These are phyloP conservation scores for Hyaloscypha hepaticicola DNA, from an alignment of 495 filamentous ascomycete genomes.

Conservation along the genomic window DNA sequence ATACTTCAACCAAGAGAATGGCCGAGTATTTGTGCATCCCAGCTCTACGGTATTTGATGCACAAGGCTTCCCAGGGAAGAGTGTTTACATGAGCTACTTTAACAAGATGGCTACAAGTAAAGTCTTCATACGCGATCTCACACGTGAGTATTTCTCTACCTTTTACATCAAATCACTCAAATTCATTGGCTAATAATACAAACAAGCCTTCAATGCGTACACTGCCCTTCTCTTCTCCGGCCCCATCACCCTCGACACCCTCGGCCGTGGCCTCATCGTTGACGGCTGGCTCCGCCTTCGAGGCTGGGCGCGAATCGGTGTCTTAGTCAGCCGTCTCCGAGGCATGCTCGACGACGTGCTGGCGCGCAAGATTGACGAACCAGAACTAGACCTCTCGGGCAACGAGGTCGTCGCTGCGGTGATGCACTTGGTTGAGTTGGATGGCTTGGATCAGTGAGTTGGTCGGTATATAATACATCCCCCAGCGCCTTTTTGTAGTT, in stretches of 20 bases:
- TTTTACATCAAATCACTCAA: conserved; percentile 8
- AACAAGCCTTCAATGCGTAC: conserved; percentile 82
- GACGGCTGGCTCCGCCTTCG: conserved; percentile 90
- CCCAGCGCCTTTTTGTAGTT: too few species aligned
- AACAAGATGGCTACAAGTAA: conserved; percentile 88
- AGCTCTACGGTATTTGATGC: conserved; percentile 80
- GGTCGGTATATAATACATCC: too few species aligned
- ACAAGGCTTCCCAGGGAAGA: conserved; percentile 66
- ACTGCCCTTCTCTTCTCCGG: conserved; percentile 89
- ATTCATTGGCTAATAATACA: conserved; percentile 23
- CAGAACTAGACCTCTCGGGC: conserved; percentile 53
- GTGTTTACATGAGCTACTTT: conserved; percentile 80
- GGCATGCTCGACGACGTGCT: conserved; percentile 85
- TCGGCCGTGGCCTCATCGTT: conserved; percentile 83
- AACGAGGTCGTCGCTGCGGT: conserved; percentile 74
- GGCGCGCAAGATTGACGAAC: conserved; percentile 74
- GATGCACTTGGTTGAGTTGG: conserved; percentile 76
- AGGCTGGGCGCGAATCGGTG: conserved; percentile 94
- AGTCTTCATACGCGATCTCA: conserved; percentile 82
- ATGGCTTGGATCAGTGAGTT: conserved; percentile 71
- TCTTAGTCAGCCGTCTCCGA: conserved; percentile 78
- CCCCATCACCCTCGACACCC: conserved; percentile 78
- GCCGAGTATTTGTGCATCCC: conserved; percentile 90
- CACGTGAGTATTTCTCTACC: conserved; percentile 57
- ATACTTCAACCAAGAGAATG: conserved; percentile 84